phyloP scores from a whole-genome alignment of 768 basidiomycete species.

The Mycena crocata region DNA sequence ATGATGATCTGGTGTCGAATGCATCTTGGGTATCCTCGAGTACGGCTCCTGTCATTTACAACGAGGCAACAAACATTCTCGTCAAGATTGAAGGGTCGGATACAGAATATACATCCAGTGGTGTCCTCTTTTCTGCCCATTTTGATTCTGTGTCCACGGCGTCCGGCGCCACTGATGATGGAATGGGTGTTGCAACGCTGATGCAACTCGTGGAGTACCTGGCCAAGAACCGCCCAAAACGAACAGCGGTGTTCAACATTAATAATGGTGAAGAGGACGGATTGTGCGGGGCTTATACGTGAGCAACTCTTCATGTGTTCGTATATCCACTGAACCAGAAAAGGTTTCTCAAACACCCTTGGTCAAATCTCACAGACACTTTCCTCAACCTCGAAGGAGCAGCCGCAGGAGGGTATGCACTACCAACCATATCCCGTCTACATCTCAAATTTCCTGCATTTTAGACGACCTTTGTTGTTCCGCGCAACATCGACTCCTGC shows the following conservation, averaged over 20 bases:
- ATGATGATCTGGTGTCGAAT: conserved; percentile 62
- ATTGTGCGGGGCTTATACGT: conserved; percentile 79
- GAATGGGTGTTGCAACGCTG: conserved; percentile 76
- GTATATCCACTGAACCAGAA: conserved; percentile 3
- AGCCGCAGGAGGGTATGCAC: conserved; percentile 75
- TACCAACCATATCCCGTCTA: background rate
- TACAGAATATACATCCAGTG: conserved; percentile 41
- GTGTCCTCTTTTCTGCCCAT: conserved; percentile 82
- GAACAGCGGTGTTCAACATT: conserved; percentile 83
- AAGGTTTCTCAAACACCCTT: conserved; percentile 81
- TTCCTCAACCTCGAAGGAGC: conserved; percentile 91
- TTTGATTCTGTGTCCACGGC: conserved; percentile 85
- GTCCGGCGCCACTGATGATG: conserved; percentile 82
- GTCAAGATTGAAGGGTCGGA: conserved; percentile 71
- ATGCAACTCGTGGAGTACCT: conserved; percentile 73
- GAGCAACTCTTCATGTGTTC: conserved; percentile 31
- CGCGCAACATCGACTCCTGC: conserved; percentile 72
- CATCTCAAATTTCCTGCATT: conserved; percentile 9
- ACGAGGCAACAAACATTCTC: conserved; percentile 75
- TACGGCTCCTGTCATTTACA: conserved; percentile 54
- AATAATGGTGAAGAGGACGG: conserved; percentile 90
- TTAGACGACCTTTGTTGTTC: conserved; percentile 81
- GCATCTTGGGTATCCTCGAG: conserved; percentile 51
- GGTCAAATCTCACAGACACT: conserved; percentile 70
- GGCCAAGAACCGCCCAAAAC: conserved; percentile 58